Conservation (phyloP, 2,329 filamentous ascomycete genomes). For the Aspergillus thermomutatus region DNA sequence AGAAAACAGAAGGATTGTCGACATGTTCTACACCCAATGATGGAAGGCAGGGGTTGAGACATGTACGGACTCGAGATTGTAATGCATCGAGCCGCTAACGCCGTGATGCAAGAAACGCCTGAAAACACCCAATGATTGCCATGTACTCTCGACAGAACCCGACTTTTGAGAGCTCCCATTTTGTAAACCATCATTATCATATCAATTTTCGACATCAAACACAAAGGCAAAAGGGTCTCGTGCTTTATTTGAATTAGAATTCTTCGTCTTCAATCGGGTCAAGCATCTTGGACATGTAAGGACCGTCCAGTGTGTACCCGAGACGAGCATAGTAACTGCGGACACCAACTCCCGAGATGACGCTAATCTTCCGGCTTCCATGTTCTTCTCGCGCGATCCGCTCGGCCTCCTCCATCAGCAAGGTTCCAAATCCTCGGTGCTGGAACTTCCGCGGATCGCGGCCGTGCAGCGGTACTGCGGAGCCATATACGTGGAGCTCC, state of each 20-base stretch:
- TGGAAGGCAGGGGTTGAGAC: not conserved
- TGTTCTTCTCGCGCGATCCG: conserved; percentile 93
- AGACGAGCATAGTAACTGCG: conserved; percentile 91
- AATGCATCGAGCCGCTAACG: too few relatives aligned
- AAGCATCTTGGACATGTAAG: conserved; percentile 63
- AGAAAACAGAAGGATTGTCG: not conserved
- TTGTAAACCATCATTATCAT: conserved; percentile 9
- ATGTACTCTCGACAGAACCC: not conserved
- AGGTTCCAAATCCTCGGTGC: conserved; percentile 93
- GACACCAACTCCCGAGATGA: conserved; percentile 97
- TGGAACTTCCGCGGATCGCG: conserved; percentile 96
- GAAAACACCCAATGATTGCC: conserved; percentile 2
- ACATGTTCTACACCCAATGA: not conserved
- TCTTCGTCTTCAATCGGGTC: conserved; percentile 40
- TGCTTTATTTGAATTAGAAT: conserved; percentile 7
- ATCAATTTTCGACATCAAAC: conserved; percentile 1
- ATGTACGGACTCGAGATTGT: not conserved
- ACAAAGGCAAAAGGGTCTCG: not conserved
- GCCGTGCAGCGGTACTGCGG: conserved; percentile 94
- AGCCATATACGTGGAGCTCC: conserved; percentile 95
- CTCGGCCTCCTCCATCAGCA: conserved; percentile 97
- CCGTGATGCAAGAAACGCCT: not conserved
- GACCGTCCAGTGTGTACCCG: conserved; percentile 90
- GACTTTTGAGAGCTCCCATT: not conserved
- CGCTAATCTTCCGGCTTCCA: conserved; percentile 87